Conservation (phyloP, 441 rosid species). For the Pelargonium myrrhifolium region DNA sequence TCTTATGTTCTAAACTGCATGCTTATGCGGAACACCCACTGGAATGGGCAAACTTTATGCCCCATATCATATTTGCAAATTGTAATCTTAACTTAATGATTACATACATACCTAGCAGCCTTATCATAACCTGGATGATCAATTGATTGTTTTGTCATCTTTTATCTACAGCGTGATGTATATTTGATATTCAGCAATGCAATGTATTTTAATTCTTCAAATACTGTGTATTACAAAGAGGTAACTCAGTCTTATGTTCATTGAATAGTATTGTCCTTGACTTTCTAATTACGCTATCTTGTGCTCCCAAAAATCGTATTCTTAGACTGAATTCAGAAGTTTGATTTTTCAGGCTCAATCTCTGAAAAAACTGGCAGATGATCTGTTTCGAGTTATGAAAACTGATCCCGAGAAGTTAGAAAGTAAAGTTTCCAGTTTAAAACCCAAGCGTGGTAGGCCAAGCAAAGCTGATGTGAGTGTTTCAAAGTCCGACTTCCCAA, state of each 20-base stretch:
- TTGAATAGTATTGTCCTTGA: background rate
- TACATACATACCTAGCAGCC: too few relatives aligned
- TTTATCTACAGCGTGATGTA: conserved; percentile 40
- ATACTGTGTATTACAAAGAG: conserved; percentile 36
- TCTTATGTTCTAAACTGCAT: background rate
- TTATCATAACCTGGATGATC: conserved; percentile 1
- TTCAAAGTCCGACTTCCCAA: conserved; percentile 8
- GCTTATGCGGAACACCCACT: background rate
- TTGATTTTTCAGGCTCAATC: conserved; percentile 36
- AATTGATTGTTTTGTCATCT: conserved; percentile 15
- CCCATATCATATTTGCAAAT: background rate
- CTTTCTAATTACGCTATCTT: background rate
- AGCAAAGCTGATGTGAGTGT: conserved; percentile 23
- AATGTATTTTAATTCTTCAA: conserved; percentile 38
- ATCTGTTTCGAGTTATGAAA: conserved; percentile 29
- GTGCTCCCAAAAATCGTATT: background rate
- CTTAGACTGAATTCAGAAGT: conserved; percentile 2
- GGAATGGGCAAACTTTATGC: background rate
- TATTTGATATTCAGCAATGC: conserved; percentile 42
- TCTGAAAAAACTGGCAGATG: conserved; percentile 30
- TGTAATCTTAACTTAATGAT: too few relatives aligned
- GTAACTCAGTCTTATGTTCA: conserved; percentile 22
- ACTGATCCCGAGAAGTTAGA: conserved; percentile 33
- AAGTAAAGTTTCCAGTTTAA: conserved; percentile 19
- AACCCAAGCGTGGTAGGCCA: conserved; percentile 16